These are phyloP conservation scores for Litsea cubeba DNA, from an alignment of 164 flowering plant species.

Conservation along the genomic window DNA sequence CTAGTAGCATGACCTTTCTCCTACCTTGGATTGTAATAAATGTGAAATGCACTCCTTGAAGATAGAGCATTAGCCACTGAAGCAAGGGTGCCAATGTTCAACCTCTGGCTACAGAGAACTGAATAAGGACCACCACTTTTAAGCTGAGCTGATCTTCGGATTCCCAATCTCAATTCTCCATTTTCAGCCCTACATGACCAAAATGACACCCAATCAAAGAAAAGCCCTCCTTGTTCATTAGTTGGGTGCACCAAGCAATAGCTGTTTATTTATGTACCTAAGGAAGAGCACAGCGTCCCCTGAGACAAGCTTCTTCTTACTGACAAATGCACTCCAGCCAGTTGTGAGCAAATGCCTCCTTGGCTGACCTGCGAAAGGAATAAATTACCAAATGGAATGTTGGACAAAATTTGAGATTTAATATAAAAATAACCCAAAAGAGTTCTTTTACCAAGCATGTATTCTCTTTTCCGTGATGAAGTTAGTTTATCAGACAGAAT, in stretches of 20 bases:
- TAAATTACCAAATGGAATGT: too few relatives aligned
- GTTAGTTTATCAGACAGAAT: neutral
- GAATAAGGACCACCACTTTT: constrained; percentile 35
- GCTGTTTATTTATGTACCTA: constrained; percentile 38
- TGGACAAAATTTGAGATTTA: too few relatives aligned
- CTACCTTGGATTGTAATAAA: constrained; percentile 90
- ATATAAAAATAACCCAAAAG: too few relatives aligned
- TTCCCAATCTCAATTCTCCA: constrained; percentile 88
- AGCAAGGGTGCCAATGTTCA: constrained; percentile 30
- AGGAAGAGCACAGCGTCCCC: constrained; percentile 99
- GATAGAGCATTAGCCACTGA: constrained; percentile 63
- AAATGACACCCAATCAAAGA: neutral
- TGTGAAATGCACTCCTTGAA: constrained; percentile 42
- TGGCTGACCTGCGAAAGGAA: constrained; percentile 71
- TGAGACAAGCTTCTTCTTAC: constrained; percentile 88
- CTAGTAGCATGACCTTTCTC: neutral
- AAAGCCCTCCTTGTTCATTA: neutral
- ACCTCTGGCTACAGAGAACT: constrained; percentile 32
- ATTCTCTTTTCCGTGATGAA: neutral
- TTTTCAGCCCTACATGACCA: constrained; percentile 56
- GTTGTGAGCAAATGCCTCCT: constrained; percentile 96
- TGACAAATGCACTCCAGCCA: constrained; percentile 98
- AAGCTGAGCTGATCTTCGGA: constrained; percentile 69
- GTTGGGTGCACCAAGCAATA: neutral
- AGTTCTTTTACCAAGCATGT: neutral